These are phyloP conservation scores for Rachicladosporium sp. DNA, from an alignment of 2,329 filamentous ascomycete species.

Conservation along the genomic window DNA sequence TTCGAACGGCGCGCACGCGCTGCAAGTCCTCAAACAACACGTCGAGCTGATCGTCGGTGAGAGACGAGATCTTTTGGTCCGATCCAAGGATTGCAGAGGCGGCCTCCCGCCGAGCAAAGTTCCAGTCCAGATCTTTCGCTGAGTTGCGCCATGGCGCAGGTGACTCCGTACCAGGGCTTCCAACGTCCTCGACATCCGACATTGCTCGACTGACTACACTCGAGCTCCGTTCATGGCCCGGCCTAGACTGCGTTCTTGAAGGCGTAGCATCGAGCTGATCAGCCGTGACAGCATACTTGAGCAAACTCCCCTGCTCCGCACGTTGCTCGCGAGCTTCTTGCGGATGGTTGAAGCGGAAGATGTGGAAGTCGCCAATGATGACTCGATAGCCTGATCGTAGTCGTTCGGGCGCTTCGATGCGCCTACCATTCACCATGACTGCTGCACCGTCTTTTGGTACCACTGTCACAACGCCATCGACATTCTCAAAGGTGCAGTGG, in stretches of 20 bases:
- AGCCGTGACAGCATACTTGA: conserved; percentile 66
- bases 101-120: conserved; percentile 84
- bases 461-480: conserved; percentile 84
- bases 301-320: conserved; percentile 59
- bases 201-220: conserved; percentile 58
- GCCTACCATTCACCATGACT: conserved; percentile 94
- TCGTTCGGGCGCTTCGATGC: conserved; percentile 72
- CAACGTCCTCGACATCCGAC: conserved; percentile 65
- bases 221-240: conserved; percentile 58
- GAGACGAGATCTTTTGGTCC: conserved; percentile 78
- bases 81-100: conserved; percentile 78
- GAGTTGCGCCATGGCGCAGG: conserved; percentile 51
- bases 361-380: conserved; percentile 95
- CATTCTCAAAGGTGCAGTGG: conserved; percentile 88
- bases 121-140: conserved; percentile 84
- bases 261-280: conserved; percentile 50
- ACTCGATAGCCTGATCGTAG: conserved; percentile 87
- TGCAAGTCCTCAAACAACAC: conserved; percentile 89
- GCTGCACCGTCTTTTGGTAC: conserved; percentile 83
- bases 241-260: conserved; percentile 30
- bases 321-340: conserved; percentile 89
- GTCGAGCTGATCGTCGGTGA: conserved; percentile 91
- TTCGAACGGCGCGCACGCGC: conserved; percentile 70
- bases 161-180: conserved; percentile 62
- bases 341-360: conserved; percentile 96